Conservation (phyloP, 306 rosid species). For the Mimosa pudica region DNA sequence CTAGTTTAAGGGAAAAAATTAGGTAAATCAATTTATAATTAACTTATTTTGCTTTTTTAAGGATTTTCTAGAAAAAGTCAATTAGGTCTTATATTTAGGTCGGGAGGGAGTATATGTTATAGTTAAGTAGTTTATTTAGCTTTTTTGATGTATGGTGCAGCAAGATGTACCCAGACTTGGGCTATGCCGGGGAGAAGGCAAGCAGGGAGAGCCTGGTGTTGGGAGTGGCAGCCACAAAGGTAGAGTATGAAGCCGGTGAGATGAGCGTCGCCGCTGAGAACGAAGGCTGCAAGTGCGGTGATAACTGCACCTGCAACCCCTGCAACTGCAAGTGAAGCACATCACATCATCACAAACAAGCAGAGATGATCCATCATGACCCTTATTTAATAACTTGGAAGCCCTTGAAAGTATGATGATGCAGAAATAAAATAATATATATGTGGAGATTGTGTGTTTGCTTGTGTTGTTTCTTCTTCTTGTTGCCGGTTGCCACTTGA, state of each 20-base stretch:
- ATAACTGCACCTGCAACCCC: constrained; percentile 73
- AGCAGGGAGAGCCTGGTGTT: constrained; percentile 47
- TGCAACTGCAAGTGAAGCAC: constrained; percentile 69
- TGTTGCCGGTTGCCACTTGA: constrained; percentile 6
- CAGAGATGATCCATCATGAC: constrained; percentile 37
- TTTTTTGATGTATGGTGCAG: constrained; percentile 44
- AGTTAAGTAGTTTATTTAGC: too few species aligned
- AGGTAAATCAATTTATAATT: too few species aligned
- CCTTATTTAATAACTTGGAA: not conserved
- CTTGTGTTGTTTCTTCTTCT: not conserved
- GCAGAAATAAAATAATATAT: constrained; percentile 18
- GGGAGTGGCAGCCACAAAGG: constrained; percentile 57
- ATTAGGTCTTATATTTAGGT: too few species aligned
- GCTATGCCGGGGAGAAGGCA: constrained; percentile 47
- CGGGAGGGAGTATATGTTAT: too few species aligned
- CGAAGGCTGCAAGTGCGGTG: constrained; percentile 80
- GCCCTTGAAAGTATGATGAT: not conserved
- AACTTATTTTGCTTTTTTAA: too few species aligned
- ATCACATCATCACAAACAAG: constrained; percentile 13
- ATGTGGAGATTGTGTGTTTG: not conserved
- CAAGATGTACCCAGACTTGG: constrained; percentile 58
- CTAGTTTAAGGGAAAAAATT: too few species aligned
- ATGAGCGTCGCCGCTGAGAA: constrained; percentile 54
- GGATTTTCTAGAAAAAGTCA: too few species aligned
- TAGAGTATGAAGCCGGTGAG: constrained; percentile 56